Percentiles rank a stretch among this genome's conserved stretches.
Conservation (phyloP, 1,284 basidiomycete genomes). For the Naganishia liquefaciens region DNA sequence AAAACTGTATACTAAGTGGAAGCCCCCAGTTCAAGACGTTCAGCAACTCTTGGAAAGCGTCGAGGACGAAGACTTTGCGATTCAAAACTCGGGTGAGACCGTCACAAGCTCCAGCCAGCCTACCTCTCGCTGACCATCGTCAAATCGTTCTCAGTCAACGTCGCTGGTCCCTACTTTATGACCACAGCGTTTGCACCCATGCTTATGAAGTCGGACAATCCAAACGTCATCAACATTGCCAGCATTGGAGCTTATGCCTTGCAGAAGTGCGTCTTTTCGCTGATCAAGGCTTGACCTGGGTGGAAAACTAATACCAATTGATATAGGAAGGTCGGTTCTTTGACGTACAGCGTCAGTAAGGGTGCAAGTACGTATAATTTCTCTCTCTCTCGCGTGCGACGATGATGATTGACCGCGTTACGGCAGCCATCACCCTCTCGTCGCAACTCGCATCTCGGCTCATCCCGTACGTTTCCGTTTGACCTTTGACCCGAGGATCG, state of each 20-base stretch:
- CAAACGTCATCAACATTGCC: slow-evolving; percentile 49
- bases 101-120: no score
- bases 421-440: slow-evolving; percentile 41
- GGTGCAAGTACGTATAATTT: slow-evolving; percentile 37
- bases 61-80: slow-evolving; percentile 47
- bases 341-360: slow-evolving; percentile 52
- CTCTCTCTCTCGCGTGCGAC: no score
- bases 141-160: slow-evolving; percentile 38
- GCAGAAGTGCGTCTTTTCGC: slow-evolving; percentile 40
- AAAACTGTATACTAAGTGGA: slow-evolving; percentile 16
- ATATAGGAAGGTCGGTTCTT: slow-evolving; percentile 39
- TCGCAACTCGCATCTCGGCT: slow-evolving; percentile 43
- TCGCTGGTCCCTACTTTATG: slow-evolving; percentile 48
- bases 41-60: slow-evolving; percentile 45
- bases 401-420: slow-evolving; percentile 24
- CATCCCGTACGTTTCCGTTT: slow-evolving; percentile 38
- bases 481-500: no score
- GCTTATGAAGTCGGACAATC: slow-evolving; percentile 44
- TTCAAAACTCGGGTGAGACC: slow-evolving; percentile 39
- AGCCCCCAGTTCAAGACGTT: slow-evolving; percentile 40
- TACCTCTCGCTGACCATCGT: neutral
- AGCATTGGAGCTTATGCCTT: slow-evolving; percentile 48
- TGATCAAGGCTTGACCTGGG: neutral
- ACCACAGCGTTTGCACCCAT: slow-evolving; percentile 48
- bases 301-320: slow-evolving; percentile 1